These are phyloP conservation scores for Thalia dealbata DNA, from an alignment of 176 grass and related monocot species.

Conservation along the genomic window DNA sequence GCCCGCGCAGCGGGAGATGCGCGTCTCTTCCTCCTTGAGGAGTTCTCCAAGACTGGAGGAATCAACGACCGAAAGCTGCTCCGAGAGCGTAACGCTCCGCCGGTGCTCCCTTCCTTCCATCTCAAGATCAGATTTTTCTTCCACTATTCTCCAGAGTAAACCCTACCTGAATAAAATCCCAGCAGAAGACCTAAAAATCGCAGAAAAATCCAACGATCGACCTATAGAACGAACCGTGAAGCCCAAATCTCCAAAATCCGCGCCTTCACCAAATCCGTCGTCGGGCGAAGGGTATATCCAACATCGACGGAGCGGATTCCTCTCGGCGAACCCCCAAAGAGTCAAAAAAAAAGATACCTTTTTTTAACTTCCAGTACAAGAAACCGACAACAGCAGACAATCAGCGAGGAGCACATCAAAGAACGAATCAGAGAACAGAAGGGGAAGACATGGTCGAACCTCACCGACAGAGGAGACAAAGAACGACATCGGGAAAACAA, in stretches of 20 bases:
- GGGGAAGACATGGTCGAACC: background rate
- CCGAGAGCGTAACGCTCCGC: constrained; percentile 56
- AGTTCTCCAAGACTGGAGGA: constrained; percentile 36
- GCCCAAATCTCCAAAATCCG: background rate
- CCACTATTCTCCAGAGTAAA: background rate
- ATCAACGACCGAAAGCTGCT: constrained; percentile 46
- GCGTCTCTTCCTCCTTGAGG: constrained; percentile 33
- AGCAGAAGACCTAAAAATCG: background rate
- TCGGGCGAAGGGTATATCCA: background rate
- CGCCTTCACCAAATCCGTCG: background rate
- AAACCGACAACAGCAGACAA: background rate
- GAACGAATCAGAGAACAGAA: background rate
- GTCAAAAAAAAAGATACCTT: background rate
- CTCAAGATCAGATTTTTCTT: background rate
- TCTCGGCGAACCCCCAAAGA: background rate
- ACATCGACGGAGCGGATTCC: background rate
- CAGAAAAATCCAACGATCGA: background rate
- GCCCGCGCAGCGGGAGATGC: background rate
- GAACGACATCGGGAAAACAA: background rate
- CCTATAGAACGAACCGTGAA: background rate
- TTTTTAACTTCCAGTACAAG: background rate
- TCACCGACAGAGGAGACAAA: background rate
- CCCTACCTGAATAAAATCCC: background rate
- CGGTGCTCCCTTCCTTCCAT: constrained; percentile 25
- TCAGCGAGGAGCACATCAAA: background rate